phyloP scores from a whole-genome alignment of 2,329 filamentous ascomycete species.

The Paraphoma sp. region DNA sequence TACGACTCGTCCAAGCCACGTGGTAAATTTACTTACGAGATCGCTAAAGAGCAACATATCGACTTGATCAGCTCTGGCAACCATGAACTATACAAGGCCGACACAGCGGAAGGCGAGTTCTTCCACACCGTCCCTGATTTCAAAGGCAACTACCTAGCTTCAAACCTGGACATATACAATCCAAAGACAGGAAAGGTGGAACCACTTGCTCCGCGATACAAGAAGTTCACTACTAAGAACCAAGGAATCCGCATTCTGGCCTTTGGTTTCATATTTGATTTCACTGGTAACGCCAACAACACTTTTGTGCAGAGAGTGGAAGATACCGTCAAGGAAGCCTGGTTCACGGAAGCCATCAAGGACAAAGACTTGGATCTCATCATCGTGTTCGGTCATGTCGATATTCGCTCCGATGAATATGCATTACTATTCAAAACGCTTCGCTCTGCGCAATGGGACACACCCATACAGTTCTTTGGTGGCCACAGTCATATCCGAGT shows the following conservation, averaged over 20 bases:
- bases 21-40: conserved; percentile 86
- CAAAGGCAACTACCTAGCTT: conserved; percentile 80
- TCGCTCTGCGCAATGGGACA: conserved; percentile 76
- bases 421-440: conserved; percentile 79
- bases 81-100: conserved; percentile 88
- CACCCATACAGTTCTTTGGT: conserved; percentile 89
- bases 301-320: conserved; percentile 82
- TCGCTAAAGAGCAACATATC: conserved; percentile 80
- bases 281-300: conserved; percentile 89
- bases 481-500: conserved; percentile 84
- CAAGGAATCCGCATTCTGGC: conserved; percentile 83
- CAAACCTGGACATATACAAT: conserved; percentile 88
- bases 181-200: conserved; percentile 72
- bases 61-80: conserved; percentile 90
- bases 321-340: conserved; percentile 79
- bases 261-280: conserved; percentile 95
- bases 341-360: conserved; percentile 87
- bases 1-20: conserved; percentile 91
- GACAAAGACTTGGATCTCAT: conserved; percentile 84
- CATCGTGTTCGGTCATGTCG: conserved; percentile 84
- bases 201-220: conserved; percentile 81
- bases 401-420: conserved; percentile 81
- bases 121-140: conserved; percentile 83
- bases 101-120: conserved; percentile 80
- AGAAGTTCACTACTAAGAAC: conserved; percentile 91